phyloP scores from a whole-genome alignment of 1,284 basidiomycete genomes.

The Moesziomyces antarcticus region DNA sequence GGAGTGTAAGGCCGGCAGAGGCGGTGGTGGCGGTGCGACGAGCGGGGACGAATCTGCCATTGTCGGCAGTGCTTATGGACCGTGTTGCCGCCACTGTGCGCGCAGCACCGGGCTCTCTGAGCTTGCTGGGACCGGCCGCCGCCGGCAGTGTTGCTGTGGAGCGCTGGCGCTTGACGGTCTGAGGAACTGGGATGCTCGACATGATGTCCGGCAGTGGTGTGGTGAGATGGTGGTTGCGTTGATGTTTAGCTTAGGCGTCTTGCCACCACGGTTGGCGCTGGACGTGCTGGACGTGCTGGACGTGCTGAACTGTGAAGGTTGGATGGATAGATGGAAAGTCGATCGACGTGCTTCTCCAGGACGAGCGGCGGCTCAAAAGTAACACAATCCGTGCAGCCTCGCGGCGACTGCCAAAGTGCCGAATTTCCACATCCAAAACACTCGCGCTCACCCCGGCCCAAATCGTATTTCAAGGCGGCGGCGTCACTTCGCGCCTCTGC shows the following conservation, averaged over 20 bases:
- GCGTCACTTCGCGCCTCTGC: neutral
- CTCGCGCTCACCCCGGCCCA: neutral
- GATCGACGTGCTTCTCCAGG: neutral
- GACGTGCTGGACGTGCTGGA: too few species aligned
- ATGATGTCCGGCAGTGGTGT: constrained; percentile 4
- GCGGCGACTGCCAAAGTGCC: too few species aligned
- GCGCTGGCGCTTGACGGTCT: constrained; percentile 47
- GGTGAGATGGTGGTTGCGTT: neutral
- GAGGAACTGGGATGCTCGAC: constrained; percentile 50
- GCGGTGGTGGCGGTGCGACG: constrained; percentile 30
- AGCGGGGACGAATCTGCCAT: constrained; percentile 33
- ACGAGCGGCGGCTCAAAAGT: neutral
- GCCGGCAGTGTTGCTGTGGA: constrained; percentile 23
- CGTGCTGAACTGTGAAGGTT: too few species aligned
- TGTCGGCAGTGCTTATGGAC: constrained; percentile 27
- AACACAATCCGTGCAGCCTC: neutral
- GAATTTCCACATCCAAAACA: neutral
- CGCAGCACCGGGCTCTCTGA: constrained; percentile 25
- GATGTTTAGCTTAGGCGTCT: too few species aligned
- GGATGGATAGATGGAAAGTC: neutral
- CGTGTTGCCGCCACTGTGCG: constrained; percentile 21
- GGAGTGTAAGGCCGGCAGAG: constrained; percentile 27
- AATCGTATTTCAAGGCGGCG: neutral
- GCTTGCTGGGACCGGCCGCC: constrained; percentile 40
- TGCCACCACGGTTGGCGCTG: too few species aligned